Conservation (phyloP, 1,284 basidiomycete species). For the Vanrija pseudolonga region DNA sequence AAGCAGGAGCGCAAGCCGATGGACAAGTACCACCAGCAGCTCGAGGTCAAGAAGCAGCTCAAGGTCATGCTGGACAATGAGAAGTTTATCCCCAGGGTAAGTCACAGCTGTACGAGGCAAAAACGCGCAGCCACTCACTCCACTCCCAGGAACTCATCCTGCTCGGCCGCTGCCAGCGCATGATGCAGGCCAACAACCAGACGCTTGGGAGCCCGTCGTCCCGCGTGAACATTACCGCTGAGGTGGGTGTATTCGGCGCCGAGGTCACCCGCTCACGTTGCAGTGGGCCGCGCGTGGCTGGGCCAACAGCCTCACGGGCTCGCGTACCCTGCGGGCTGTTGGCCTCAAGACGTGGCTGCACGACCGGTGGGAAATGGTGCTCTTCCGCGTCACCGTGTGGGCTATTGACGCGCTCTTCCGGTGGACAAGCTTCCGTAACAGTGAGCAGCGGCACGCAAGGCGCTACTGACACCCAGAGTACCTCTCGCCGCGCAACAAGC, state of each 20-base stretch:
- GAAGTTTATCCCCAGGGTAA: conserved; percentile 50
- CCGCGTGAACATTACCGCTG: conserved; percentile 76
- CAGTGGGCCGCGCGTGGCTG: conserved; percentile 52
- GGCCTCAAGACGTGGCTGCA: conserved; percentile 44
- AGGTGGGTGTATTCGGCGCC: conserved; percentile 32
- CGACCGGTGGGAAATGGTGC: conserved; percentile 43
- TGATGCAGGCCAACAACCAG: conserved; percentile 55
- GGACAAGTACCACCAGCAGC: conserved; percentile 49
- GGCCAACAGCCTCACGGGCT: conserved; percentile 56
- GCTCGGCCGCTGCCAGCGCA: conserved; percentile 75
- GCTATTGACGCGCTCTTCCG: conserved; percentile 51
- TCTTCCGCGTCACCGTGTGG: conserved; percentile 50
- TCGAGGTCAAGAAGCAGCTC: conserved; percentile 51
- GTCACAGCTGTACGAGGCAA: conserved; percentile 8
- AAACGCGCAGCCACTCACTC: not conserved
- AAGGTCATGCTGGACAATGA: conserved; percentile 54
- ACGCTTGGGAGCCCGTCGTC: conserved; percentile 76
- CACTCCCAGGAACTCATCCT: conserved; percentile 83
- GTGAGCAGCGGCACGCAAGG: conserved; percentile 25
- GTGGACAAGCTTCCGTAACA: conserved; percentile 38
- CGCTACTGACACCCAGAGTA: not conserved
- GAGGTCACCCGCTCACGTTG: not conserved
- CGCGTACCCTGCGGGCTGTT: conserved; percentile 45
- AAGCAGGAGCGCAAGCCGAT: conserved; percentile 29
- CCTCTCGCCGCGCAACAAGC: conserved; percentile 27